Evolutionary conservation across 345 rosid species (phyloP).

Genomic region (Eucalyptus pauciflora): DNA sequence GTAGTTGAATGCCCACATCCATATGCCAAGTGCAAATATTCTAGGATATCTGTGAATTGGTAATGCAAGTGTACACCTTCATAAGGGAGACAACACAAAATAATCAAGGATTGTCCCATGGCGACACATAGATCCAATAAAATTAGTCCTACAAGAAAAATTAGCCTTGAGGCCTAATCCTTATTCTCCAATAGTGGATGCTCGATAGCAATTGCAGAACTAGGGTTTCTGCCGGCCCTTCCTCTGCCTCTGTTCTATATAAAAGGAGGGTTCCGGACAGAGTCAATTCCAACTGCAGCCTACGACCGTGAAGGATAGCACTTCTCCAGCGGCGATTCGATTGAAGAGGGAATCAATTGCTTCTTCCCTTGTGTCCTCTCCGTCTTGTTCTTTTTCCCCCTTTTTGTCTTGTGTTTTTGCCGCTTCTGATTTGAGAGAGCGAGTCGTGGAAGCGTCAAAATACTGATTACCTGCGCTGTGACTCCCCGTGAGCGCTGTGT

Average conservation of each 20-base stretch:
- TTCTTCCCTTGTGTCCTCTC: not conserved
- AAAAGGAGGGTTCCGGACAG: not conserved
- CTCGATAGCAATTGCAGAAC: too few relatives aligned
- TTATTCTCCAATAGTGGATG: too few relatives aligned
- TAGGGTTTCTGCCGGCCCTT: not conserved
- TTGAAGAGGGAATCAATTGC: not conserved
- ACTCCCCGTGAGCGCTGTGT: not conserved
- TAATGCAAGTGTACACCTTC: too few relatives aligned
- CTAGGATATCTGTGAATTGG: too few relatives aligned
- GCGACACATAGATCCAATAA: too few relatives aligned
- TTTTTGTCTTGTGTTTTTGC: not conserved
- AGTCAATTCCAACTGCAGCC: not conserved
- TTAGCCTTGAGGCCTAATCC: too few relatives aligned
- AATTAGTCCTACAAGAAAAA: too few relatives aligned
- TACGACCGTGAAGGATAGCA: rapidly evolving
- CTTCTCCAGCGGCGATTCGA: not conserved
- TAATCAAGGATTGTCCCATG: too few relatives aligned
- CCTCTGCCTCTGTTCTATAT: not conserved
- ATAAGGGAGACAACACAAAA: too few relatives aligned
- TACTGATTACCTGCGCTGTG: slow-evolving; percentile 30
- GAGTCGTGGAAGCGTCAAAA: slow-evolving; percentile 8
- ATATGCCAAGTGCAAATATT: too few relatives aligned
- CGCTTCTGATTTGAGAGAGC: not conserved
- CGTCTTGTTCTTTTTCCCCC: not conserved
- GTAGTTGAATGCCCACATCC: too few relatives aligned